phyloP scores from a whole-genome alignment of 139 green algal species.

The Chlamydomonas incerta region DNA sequence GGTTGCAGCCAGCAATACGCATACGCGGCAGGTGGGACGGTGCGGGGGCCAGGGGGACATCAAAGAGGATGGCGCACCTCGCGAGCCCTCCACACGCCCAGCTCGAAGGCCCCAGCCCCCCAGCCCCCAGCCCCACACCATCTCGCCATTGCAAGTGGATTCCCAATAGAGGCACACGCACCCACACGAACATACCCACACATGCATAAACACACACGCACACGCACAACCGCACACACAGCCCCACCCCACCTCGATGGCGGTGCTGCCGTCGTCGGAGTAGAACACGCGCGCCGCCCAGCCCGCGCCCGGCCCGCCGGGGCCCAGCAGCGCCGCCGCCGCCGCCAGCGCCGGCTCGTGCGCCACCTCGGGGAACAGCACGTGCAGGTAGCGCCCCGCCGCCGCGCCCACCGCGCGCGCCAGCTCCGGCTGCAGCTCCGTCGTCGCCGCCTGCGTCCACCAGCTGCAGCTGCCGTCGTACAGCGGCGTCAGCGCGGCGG shows the following conservation, averaged over 20 bases:
- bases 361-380: constrained; percentile 93
- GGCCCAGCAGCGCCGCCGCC: constrained; percentile 65
- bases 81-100: too few species aligned
- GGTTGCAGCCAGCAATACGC: too few species aligned
- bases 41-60: too few species aligned
- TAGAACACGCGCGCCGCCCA: constrained; percentile 91
- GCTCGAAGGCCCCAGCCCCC: too few species aligned
- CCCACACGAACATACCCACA: too few species aligned
- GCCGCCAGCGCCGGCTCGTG: constrained; percentile 76
- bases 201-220: too few species aligned
- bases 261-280: constrained; percentile 93
- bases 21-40: too few species aligned
- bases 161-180: too few species aligned
- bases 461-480: constrained; percentile 95
- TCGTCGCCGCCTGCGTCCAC: constrained; percentile 90
- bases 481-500: constrained; percentile 49
- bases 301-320: constrained; percentile 57
- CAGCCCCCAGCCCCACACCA: too few species aligned
- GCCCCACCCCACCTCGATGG: constrained; percentile 90
- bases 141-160: too few species aligned
- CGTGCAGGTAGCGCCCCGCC: constrained; percentile 90
- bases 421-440: constrained; percentile 75
- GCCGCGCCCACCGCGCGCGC: constrained; percentile 72
- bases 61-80: too few species aligned
- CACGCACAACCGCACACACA: too few species aligned